Evolutionary conservation across 75 land plant genomes (phyloP).

Genomic region (Sequoiadendron giganteum): DNA sequence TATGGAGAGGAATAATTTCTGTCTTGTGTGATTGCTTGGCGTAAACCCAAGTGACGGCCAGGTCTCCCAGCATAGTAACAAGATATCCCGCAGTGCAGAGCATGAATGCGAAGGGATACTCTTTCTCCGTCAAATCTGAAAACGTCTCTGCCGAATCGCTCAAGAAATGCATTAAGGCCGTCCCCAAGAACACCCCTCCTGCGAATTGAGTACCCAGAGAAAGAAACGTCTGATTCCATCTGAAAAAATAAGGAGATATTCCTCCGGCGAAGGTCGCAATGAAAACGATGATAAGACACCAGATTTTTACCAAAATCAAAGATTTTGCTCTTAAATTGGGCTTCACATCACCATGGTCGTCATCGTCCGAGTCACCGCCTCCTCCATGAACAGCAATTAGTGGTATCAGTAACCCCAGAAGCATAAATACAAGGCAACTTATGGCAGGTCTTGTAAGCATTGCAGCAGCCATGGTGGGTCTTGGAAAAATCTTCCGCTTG

Average conservation of each 20-base stretch:
- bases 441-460: background rate
- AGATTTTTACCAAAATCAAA: constrained; percentile 62
- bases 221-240: constrained; percentile 73
- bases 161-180: constrained; percentile 63
- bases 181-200: constrained; percentile 20
- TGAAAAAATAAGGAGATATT: constrained; percentile 76
- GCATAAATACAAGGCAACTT: background rate
- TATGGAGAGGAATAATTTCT: too few species aligned
- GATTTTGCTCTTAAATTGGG: constrained; percentile 41
- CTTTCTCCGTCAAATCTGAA: constrained; percentile 33
- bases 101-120: constrained; percentile 89
- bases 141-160: constrained; percentile 65
- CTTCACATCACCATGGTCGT: constrained; percentile 16
- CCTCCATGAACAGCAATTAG: constrained; percentile 18
- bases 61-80: constrained; percentile 69
- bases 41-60: constrained; percentile 34
- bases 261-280: constrained; percentile 70
- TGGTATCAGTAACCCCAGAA: background rate
- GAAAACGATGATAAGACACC: constrained; percentile 70
- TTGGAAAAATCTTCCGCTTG: too few species aligned
- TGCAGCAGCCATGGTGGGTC: background rate
- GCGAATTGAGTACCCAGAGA: constrained; percentile 88
- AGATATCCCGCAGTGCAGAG: constrained; percentile 23
- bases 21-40: background rate
- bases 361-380: constrained; percentile 9